phyloP scores from a whole-genome alignment of 441 rosid genomes.

The Hypseocharis bilobata region DNA sequence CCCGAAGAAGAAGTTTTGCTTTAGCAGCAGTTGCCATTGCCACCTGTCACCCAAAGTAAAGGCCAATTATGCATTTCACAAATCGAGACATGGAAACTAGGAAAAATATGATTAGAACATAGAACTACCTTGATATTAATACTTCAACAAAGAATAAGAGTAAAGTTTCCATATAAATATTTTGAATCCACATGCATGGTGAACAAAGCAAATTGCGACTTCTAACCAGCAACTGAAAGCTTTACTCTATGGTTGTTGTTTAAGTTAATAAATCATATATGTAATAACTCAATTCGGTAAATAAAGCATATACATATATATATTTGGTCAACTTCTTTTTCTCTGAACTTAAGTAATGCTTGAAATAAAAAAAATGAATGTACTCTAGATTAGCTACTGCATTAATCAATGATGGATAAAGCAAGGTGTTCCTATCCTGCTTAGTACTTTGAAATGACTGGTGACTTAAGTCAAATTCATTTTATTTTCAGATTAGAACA shows the following conservation, averaged over 20 bases:
- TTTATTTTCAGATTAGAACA: neutral
- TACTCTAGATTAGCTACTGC: too few species aligned
- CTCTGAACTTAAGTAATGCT: neutral
- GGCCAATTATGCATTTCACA: slow-evolving; percentile 32
- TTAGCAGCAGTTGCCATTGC: slow-evolving; percentile 99
- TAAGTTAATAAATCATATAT: too few species aligned
- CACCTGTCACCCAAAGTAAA: slow-evolving; percentile 41
- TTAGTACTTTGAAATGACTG: neutral
- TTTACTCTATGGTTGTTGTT: too few species aligned
- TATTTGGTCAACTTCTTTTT: neutral
- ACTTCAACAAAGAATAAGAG: too few species aligned
- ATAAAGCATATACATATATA: too few species aligned
- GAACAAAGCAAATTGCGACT: neutral
- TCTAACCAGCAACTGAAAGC: neutral
- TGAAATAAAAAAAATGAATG: neutral
- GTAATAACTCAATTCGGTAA: too few species aligned
- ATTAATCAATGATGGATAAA: too few species aligned
- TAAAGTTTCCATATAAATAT: too few species aligned
- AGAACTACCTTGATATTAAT: too few species aligned
- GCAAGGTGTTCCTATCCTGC: too few species aligned
- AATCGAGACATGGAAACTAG: slow-evolving; percentile 4
- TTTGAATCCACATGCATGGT: too few species aligned
- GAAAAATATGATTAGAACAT: too few species aligned
- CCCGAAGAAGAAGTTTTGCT: slow-evolving; percentile 90
- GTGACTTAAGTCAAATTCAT: neutral